Evolutionary conservation across 2,329 filamentous ascomycete genomes (phyloP).

Genomic region (Colletotrichum acutatum): DNA sequence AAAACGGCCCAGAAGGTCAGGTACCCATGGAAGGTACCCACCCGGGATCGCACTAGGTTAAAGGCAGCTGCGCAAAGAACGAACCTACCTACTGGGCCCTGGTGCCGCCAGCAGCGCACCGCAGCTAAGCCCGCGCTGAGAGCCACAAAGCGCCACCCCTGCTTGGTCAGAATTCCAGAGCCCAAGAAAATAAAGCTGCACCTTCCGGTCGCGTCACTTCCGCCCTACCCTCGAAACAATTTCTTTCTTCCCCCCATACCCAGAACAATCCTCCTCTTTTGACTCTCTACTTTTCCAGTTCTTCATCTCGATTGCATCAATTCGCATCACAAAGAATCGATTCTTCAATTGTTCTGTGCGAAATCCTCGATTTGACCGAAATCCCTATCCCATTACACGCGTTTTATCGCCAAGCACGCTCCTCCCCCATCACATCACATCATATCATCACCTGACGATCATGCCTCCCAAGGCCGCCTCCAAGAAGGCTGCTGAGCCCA

Average conservation of each 20-base stretch:
- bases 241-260: conserved; percentile 20
- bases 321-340: conserved; percentile 6
- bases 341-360: not conserved
- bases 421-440: not conserved
- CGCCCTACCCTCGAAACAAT: conserved; percentile 17
- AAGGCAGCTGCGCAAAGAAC: not conserved
- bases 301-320: conserved; percentile 2
- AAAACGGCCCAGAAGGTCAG: conserved; percentile 14
- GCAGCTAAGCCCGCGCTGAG: conserved; percentile 14
- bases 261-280: conserved; percentile 9
- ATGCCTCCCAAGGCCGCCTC: conserved; percentile 41
- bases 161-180: conserved; percentile 30
- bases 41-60: conserved; percentile 1
- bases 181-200: conserved; percentile 36
- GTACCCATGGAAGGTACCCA: not conserved
- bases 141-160: conserved; percentile 34
- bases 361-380: not conserved
- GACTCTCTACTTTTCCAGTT: conserved; percentile 6
- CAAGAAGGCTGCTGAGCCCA: conserved; percentile 42
- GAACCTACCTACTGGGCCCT: too few species aligned
- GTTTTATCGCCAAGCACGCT: conserved; percentile 4
- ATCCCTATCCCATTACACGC: conserved; percentile 12
- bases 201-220: conserved; percentile 34
- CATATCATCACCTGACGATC: conserved; percentile 17
- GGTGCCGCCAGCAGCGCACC: not conserved